Conservation (phyloP, 176 grass and related monocot species). For the Lolium rigidum region DNA sequence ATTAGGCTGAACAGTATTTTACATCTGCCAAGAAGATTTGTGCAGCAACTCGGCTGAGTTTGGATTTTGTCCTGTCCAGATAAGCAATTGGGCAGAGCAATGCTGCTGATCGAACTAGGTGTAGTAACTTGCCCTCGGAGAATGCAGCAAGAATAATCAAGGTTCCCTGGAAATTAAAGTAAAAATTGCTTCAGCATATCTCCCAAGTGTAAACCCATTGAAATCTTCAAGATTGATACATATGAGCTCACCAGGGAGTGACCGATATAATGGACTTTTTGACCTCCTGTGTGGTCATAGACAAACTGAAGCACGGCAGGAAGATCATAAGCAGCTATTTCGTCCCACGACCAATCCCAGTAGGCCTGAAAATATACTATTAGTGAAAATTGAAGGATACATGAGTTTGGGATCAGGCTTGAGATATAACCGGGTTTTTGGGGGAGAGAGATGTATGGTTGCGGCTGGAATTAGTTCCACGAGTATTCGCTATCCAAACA, state of each 20-base stretch:
- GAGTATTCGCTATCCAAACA: constrained; percentile 71
- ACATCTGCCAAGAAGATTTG: constrained; percentile 52
- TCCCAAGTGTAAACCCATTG: not conserved
- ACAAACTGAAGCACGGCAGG: constrained; percentile 57
- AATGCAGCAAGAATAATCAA: constrained; percentile 63
- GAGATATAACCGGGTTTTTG: constrained; percentile 47
- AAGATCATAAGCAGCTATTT: constrained; percentile 63
- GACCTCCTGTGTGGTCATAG: constrained; percentile 44
- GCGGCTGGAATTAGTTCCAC: constrained; percentile 65
- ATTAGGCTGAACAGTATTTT: constrained; percentile 26
- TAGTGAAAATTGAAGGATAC: constrained; percentile 29
- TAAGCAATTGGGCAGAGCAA: constrained; percentile 68
- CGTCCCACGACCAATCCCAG: constrained; percentile 68
- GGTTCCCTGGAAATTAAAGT: constrained; percentile 53
- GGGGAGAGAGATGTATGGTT: constrained; percentile 49
- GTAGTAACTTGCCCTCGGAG: constrained; percentile 50
- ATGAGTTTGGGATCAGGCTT: constrained; percentile 28
- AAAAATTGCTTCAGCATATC: constrained; percentile 8
- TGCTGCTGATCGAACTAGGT: constrained; percentile 61
- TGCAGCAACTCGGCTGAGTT: constrained; percentile 19
- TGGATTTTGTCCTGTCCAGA: constrained; percentile 47
- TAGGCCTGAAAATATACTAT: constrained; percentile 48
- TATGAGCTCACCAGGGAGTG: constrained; percentile 55
- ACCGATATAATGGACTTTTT: constrained; percentile 62
- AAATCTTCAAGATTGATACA: constrained; percentile 7